Evolutionary conservation across 768 basidiomycete genomes (phyloP).

Genomic region (Amanita brunnescens): DNA sequence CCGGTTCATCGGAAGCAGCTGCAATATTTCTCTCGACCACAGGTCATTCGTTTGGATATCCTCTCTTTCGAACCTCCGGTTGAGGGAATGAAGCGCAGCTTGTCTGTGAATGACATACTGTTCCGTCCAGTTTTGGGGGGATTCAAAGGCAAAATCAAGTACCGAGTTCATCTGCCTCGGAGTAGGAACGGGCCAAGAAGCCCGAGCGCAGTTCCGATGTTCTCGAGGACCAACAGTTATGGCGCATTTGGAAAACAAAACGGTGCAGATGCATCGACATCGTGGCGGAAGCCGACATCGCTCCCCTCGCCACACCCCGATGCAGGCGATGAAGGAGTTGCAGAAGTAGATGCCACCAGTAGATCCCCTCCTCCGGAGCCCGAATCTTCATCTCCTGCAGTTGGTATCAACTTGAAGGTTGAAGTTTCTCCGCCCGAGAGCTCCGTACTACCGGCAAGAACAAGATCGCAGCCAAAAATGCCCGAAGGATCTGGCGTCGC

Average conservation of each 20-base stretch:
- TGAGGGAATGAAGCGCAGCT: constrained; percentile 53
- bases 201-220: constrained; percentile 19
- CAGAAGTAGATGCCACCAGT: constrained; percentile 45
- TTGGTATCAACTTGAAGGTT: constrained; percentile 25
- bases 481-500: constrained; percentile 65
- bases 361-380: constrained; percentile 59
- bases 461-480: constrained; percentile 59
- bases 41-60: constrained; percentile 49
- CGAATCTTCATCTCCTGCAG: constrained; percentile 20
- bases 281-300: constrained; percentile 35
- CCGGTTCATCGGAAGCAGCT: constrained; percentile 41
- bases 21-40: constrained; percentile 29
- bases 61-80: constrained; percentile 67
- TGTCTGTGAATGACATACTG: constrained; percentile 57
- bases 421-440: neutral
- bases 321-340: constrained; percentile 13
- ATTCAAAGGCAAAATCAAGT: constrained; percentile 31
- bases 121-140: constrained; percentile 37
- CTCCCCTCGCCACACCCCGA: constrained; percentile 14
- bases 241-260: constrained; percentile 36
- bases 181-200: constrained; percentile 19
- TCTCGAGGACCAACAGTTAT: constrained; percentile 17
- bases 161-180: constrained; percentile 34
- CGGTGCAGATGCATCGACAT: constrained; percentile 29
- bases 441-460: constrained; percentile 23